Base-by-base conservation (phyloP, 345 rosid genomes). In the Gossypium mustelinum region DNA sequence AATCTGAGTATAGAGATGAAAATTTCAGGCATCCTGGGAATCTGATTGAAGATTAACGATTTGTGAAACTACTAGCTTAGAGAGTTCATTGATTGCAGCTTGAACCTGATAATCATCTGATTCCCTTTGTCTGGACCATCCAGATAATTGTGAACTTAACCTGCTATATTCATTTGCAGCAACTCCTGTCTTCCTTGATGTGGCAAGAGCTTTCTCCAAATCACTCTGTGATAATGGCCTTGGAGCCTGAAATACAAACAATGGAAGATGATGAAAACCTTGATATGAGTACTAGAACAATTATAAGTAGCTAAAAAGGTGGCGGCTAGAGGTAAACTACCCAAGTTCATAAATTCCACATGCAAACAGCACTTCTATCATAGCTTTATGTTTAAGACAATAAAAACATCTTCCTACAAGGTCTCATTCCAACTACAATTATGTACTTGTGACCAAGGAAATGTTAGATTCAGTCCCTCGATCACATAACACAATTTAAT, bases 61-160 rank as follows among this genome's bases (percentile, higher is more conserved):
- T 64, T 90, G 99, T 29, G 97, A 89, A 50, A 93, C 85, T 24
- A 91, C 87, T 73, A 91, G 88, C 88, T 86, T 91, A 27, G 97
- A 89, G 76, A 95, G 85, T 80, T 94, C 98, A 77, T 73, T 88
- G 24, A 93, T 93, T 2, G 94, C 89, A 50, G 91, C 89, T 77
- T 91, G 94, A 54, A 91, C 94, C 69, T 73, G 88, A 71, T 84
- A 82, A 65, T 93, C 99, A 79, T 87, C 94, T 7, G 93, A 71
- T 13, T 86, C 92, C 57, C 83, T 73, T 51, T 65, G 82, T 68
- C 86, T 73, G 50, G 87, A 73, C 94, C 90, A 94, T 56, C 75
- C 85, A 1, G 86, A 57, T 54, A 89, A 64, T 55, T 86, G 89
- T 16, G 92, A 75, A 79, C 77, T 87, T 85, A 86, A 64, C 62